Conservation (phyloP, 2,329 filamentous ascomycete species). For the Colletotrichum sojae region DNA sequence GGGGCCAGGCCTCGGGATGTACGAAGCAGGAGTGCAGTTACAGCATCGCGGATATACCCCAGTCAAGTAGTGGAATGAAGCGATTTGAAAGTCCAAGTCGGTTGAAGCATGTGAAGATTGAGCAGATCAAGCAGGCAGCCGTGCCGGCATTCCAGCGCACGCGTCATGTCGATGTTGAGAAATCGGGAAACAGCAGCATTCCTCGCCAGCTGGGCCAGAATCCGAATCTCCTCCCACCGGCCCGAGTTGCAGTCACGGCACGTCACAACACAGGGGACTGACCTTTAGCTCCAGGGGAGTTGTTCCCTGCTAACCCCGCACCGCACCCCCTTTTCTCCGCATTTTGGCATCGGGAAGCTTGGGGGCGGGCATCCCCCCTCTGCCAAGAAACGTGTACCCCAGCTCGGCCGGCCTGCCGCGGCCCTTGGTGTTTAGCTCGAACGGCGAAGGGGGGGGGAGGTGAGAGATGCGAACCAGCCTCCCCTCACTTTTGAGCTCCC, state of each 20-base stretch:
- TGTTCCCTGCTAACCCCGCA: slow-evolving; percentile 38
- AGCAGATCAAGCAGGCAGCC: background rate
- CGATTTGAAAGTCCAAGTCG: slow-evolving; percentile 4
- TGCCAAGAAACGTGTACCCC: slow-evolving; percentile 34
- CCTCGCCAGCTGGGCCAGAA: background rate
- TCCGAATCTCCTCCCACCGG: too few species aligned
- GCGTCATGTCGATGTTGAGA: background rate
- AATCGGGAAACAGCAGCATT: background rate
- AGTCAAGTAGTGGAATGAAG: slow-evolving; percentile 29
- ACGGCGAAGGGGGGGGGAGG: background rate
- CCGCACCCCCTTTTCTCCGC: slow-evolving; percentile 35
- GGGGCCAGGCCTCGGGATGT: background rate
- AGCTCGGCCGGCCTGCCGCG: slow-evolving; percentile 14
- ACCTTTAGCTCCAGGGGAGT: slow-evolving; percentile 7
- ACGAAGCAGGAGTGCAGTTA: slow-evolving; percentile 10
- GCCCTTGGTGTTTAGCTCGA: background rate
- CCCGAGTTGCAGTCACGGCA: background rate
- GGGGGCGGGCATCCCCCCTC: slow-evolving; percentile 15
- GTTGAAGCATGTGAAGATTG: background rate
- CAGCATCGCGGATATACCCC: slow-evolving; percentile 39
- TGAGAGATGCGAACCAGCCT: slow-evolving; percentile 12
- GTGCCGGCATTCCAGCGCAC: background rate
- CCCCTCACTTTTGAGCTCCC: slow-evolving; percentile 5
- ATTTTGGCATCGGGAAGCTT: slow-evolving; percentile 33
- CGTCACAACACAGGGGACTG: slow-evolving; percentile 9